These are phyloP conservation scores for Ophiocordyceps sinensis DNA, from an alignment of 2,329 filamentous ascomycete genomes.

Conservation along the genomic window DNA sequence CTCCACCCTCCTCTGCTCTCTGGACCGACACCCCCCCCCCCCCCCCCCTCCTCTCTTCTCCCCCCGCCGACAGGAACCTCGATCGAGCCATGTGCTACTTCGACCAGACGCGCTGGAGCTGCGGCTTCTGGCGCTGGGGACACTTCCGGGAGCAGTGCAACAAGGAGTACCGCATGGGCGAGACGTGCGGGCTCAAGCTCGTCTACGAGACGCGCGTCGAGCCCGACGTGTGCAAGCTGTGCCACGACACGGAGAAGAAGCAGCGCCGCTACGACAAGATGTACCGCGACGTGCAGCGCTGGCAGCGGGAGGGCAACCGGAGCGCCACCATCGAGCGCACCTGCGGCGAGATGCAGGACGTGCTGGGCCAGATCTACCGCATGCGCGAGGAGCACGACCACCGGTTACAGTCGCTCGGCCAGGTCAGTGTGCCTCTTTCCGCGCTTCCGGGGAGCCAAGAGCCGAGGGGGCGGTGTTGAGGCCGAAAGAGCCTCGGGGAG, in stretches of 20 bases:
- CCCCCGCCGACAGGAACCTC: constrained; percentile 1
- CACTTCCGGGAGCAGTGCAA: constrained; percentile 86
- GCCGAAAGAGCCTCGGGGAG: too few species aligned
- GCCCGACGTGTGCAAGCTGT: constrained; percentile 61
- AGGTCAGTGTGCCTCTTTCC: constrained; percentile 12
- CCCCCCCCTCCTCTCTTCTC: background rate
- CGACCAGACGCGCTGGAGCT: constrained; percentile 73
- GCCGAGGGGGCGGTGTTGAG: too few species aligned
- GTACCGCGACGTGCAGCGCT: constrained; percentile 58
- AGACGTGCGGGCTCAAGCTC: constrained; percentile 90
- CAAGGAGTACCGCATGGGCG: constrained; percentile 88
- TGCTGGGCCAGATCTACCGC: constrained; percentile 43
- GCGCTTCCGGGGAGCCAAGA: too few species aligned
- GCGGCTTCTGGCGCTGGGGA: constrained; percentile 90
- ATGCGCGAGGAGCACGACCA: constrained; percentile 27
- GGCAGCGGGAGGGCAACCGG: constrained; percentile 62
- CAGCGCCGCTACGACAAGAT: constrained; percentile 61
- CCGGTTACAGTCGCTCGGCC: constrained; percentile 18
- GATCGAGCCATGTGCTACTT: constrained; percentile 72
- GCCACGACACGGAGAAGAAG: constrained; percentile 82
- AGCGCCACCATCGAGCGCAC: constrained; percentile 59
- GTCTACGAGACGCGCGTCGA: constrained; percentile 60
- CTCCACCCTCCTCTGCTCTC: background rate
- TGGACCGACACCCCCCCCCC: background rate
- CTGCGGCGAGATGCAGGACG: constrained; percentile 51